Base-by-base conservation (phyloP, 176 grass and related monocot species). In the Musa troglodytarum region DNA sequence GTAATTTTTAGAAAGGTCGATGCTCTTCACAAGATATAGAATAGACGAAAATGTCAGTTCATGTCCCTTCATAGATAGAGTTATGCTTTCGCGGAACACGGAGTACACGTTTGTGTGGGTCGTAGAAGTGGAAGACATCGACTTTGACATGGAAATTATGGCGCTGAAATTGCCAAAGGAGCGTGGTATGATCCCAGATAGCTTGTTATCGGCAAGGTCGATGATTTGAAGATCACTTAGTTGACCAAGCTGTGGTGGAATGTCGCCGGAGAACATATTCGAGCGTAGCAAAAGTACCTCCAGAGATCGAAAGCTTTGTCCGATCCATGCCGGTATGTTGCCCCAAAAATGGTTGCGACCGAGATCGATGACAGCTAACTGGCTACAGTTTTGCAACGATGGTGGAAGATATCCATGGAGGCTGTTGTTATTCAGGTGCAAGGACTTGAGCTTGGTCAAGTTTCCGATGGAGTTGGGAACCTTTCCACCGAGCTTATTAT, bases 311-410 rank as follows among this genome's bases (percentile, higher is more conserved):
- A 83, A 67, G 9, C 51, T 20, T 9, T 51, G 52, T 29, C 81
- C 81, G 0, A 83, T 78, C 81, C 81, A 83, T 73, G 28, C 15
- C 21, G 81, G 75, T 16, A 83, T 78, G 1, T 78, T 78, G 65
- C 81, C 75, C 53, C 54, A 78, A 15, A 83, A 73, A 11, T 78
- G 65, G 26, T 83, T 83, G 1, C 11, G 51, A 1, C 74, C 34
- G 16, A 83, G 43, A 29, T 63, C 52, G 9, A 83, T n/a, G 21
- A 78, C 14, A 49, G 11, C 1, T 11, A 83, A 57, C n/a, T 2
- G 17, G 2, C 22, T 83, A 9, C 74, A 83, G 8, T 56, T 25
- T 55, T 73, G 65, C n/a, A 83, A 65, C 9, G 28, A 29, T 1
- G 43, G 26, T 17, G 66, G 81, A 24, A 83, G 68, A 56, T 83